Conservation (phyloP, 179 eudicot species). For the Silene noctiflora region DNA sequence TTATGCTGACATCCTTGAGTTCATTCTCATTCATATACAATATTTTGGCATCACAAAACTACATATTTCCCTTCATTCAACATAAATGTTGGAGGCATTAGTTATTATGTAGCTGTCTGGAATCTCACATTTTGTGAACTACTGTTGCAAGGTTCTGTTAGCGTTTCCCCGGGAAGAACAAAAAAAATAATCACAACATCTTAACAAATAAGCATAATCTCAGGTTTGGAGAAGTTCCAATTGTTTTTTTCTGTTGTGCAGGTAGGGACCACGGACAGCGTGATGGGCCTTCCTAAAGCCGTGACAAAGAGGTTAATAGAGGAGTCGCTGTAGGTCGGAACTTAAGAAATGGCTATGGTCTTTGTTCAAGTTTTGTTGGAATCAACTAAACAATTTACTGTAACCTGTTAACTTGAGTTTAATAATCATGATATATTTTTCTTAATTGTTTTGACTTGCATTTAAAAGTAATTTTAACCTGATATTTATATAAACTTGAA, state of each 20-base stretch:
- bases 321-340: conserved; percentile 47
- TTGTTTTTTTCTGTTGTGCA: conserved; percentile 27
- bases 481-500: no score
- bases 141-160: not conserved
- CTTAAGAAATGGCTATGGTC: not conserved
- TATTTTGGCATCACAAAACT: not conserved
- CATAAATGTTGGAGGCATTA: not conserved
- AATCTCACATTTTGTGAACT: not conserved
- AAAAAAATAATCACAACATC: not conserved
- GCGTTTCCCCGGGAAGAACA: no score
- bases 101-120: not conserved
- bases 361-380: not conserved
- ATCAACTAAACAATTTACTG: not conserved
- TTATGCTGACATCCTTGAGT: not conserved
- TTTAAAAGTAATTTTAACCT: no score
- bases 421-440: no score
- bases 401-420: no score
- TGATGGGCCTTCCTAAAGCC: conserved; percentile 95
- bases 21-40: not conserved
- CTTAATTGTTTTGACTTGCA: no score
- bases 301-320: conserved; percentile 61
- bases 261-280: conserved; percentile 91
- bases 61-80: not conserved
- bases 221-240: not conserved
- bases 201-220: not conserved